These are phyloP conservation scores for Chromera velia DNA, from an alignment of 73 alveolate genomes.

Conservation along the genomic window DNA sequence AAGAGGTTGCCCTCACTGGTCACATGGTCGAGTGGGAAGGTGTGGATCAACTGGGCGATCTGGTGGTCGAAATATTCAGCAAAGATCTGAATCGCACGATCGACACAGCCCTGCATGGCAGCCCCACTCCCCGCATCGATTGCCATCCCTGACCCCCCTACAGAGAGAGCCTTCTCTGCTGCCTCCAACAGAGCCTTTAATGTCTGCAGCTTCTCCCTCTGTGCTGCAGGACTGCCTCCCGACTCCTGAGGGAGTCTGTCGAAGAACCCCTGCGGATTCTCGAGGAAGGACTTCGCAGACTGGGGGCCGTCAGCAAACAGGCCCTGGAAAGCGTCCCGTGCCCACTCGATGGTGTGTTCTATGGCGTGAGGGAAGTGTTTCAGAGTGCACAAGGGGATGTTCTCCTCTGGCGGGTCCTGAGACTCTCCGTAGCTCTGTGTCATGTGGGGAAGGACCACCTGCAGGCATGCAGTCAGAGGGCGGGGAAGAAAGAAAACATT, in stretches of 20 bases:
- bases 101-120: conserved; percentile 41
- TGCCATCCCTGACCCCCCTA: background rate
- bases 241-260: conserved; percentile 49
- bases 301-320: conserved; percentile 83
- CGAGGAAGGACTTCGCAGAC: conserved; percentile 58
- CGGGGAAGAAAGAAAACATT: no score
- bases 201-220: conserved; percentile 49
- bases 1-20: conserved; percentile 70
- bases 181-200: conserved; percentile 45
- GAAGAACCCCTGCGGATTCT: conserved; percentile 55
- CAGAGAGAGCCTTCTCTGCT: background rate
- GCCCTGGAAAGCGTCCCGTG: conserved; percentile 87
- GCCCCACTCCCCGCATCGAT: conserved; percentile 16
- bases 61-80: conserved; percentile 60
- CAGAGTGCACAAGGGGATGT: conserved; percentile 95
- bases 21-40: conserved; percentile 92
- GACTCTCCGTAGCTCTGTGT: conserved; percentile 88
- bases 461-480: no score
- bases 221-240: conserved; percentile 38
- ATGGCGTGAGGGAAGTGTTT: conserved; percentile 97
- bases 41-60: conserved; percentile 71
- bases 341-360: conserved; percentile 99
- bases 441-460: conserved; percentile 63
- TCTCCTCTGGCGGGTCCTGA: conserved; percentile 89
- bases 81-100: conserved; percentile 26